These are phyloP conservation scores for Iodosphaeria phyllophila DNA, from an alignment of 2,329 filamentous ascomycete genomes.

Conservation along the genomic window DNA sequence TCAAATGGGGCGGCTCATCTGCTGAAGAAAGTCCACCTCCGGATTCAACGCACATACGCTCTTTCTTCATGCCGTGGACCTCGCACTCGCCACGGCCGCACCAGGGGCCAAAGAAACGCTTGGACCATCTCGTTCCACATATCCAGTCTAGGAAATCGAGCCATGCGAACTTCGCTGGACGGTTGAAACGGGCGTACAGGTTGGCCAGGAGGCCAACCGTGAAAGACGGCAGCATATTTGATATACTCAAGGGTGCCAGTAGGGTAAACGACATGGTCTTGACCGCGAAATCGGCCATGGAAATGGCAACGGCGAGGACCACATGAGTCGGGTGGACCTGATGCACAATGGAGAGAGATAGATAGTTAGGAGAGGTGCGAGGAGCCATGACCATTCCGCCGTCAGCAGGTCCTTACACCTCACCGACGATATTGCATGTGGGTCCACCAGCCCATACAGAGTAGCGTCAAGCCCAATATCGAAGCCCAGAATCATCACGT, in stretches of 20 bases:
- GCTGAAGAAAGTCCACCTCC: neutral
- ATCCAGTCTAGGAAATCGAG: neutral
- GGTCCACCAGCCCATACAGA: conserved; percentile 29
- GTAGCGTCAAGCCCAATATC: conserved; percentile 45
- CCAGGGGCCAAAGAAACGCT: too few species aligned
- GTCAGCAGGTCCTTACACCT: conserved; percentile 24
- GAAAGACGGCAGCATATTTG: conserved; percentile 60
- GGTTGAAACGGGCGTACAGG: conserved; percentile 34
- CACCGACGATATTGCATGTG: conserved; percentile 20
- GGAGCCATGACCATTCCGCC: conserved; percentile 37
- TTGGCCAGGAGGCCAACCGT: conserved; percentile 64
- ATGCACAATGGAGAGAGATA: conserved; percentile 61
- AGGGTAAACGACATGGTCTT: too few species aligned
- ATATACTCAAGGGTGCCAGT: conserved; percentile 52
- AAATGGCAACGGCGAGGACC: conserved; percentile 58
- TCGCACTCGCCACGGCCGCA: too few species aligned
- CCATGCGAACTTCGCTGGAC: neutral
- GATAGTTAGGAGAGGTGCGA: conserved; percentile 49
- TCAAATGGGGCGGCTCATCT: too few species aligned
- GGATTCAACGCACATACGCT: neutral
- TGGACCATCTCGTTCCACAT: too few species aligned
- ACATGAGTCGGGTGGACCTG: conserved; percentile 66
- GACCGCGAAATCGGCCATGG: conserved; percentile 54
- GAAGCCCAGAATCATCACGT: conserved; percentile 51
- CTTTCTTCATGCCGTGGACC: too few species aligned